Base-by-base conservation (phyloP, 345 rosid species). In the Eucalyptus pauciflora region DNA sequence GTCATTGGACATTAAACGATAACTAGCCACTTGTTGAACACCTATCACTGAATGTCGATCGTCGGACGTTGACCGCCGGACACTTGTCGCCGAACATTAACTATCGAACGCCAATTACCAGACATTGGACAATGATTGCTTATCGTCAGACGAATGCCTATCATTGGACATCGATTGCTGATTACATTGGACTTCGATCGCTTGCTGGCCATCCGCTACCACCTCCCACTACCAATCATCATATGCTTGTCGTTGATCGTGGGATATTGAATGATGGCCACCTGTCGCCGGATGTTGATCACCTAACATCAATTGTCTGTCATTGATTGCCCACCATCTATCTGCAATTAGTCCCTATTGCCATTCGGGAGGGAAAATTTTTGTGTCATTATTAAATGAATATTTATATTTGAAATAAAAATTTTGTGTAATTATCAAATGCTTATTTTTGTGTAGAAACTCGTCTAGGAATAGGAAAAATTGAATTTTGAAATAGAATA, bases 391-490 rank as follows among this genome's bases (percentile, higher is more conserved):
- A 5, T 50, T 1, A 50, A 52, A 18, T 0, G 0, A 52, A 18
- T 52, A 1, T 7, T 18, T 18, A 18, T 7, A 7, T 51, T 52
- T 52, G 0, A 0, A 52, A 18, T 52, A 52, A 0, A 52, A 17
- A 3, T 52, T 52, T 20, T 52, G 0, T 52, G 0, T 52, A 0
- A 20, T 52, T 7, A 52, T 52, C 2, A 52, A 7, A 52, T 0
- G 0, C 2, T 52, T 52, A 52, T 52, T 52, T 52, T 18, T 52
- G 10, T 0, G 1, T 52, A 52, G 1, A 52, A 52, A 52, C 0
- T 52, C 0, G 0, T 8, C 0, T 0, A 0, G 1, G 2, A 18
- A 52, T 52, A 52, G 2, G 10, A 52, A 52, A 52, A 52, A 3
- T 52, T 52, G 25, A 52, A 52, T 52, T 52, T 52, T 52, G 4